Evolutionary conservation across 768 basidiomycete genomes (phyloP).

Genomic region (Clitopilus hobsonii): DNA sequence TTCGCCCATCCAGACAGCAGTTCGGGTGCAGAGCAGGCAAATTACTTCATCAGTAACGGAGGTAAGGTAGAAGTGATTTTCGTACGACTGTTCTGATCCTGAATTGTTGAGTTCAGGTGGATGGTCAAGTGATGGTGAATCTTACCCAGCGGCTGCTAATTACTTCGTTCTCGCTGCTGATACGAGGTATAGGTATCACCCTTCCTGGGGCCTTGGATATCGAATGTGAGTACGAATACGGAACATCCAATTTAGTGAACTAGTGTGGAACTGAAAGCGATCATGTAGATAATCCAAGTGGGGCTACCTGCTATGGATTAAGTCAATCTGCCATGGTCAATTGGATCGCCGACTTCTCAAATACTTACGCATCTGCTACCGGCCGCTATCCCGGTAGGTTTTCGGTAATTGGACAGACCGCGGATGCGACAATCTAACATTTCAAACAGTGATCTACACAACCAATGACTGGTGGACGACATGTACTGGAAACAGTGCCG

Average conservation of each 20-base stretch:
- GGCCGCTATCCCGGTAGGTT: conserved; percentile 29
- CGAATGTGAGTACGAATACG: conserved; percentile 35
- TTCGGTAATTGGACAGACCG: not conserved
- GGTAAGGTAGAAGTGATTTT: conserved; percentile 21
- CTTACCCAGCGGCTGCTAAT: no score
- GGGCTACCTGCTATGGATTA: conserved; percentile 48
- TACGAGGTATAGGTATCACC: conserved; percentile 31
- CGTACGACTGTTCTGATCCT: not conserved
- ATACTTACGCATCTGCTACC: conserved; percentile 45
- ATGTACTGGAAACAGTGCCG: conserved; percentile 53
- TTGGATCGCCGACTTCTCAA: conserved; percentile 56
- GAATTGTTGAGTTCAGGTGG: conserved; percentile 1
- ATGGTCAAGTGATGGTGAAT: conserved; percentile 1
- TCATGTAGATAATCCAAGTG: conserved; percentile 38
- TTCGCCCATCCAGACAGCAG: conserved; percentile 45
- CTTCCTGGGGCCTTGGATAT: conserved; percentile 59
- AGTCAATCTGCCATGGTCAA: conserved; percentile 46
- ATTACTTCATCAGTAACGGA: conserved; percentile 49
- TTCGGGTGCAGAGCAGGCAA: conserved; percentile 52
- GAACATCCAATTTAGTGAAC: not conserved
- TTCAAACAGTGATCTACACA: conserved; percentile 47
- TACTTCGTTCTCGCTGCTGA: not conserved
- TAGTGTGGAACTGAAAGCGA: not conserved
- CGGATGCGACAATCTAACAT: not conserved
- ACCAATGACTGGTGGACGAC: conserved; percentile 61